phyloP scores from a whole-genome alignment of 495 filamentous ascomycete genomes.

The Lindgomyces ingoldianus region DNA sequence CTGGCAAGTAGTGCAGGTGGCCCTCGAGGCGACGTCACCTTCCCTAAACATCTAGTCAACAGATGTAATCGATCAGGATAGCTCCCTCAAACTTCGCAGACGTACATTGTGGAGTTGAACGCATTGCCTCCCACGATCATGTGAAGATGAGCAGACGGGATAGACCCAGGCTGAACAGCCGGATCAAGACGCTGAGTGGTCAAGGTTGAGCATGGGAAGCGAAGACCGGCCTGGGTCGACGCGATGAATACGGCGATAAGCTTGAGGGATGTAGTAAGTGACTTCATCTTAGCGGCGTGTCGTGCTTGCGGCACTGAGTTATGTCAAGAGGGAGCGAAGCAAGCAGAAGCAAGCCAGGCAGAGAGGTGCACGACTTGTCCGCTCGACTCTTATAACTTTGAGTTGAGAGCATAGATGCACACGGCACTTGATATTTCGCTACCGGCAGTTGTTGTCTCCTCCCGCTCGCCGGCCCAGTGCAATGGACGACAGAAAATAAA shows the following conservation, averaged over 20 bases:
- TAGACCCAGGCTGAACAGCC: conserved; percentile 47
- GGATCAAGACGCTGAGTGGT: conserved; percentile 53
- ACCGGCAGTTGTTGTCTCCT: neutral
- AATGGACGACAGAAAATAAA: too few relatives aligned
- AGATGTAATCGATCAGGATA: too few relatives aligned
- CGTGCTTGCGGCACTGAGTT: neutral
- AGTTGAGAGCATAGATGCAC: too few relatives aligned
- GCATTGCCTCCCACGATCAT: conserved; percentile 50
- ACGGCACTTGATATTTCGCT: too few relatives aligned
- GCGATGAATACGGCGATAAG: conserved; percentile 46
- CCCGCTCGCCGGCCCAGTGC: neutral
- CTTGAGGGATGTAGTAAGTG: conserved; percentile 38
- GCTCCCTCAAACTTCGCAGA: too few relatives aligned
- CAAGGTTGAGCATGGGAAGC: conserved; percentile 52
- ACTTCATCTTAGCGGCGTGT: conserved; percentile 52
- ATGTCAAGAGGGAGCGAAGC: too few relatives aligned
- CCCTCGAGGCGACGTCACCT: conserved; percentile 39
- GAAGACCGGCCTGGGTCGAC: conserved; percentile 48
- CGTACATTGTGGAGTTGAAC: conserved; percentile 15
- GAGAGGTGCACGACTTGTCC: neutral
- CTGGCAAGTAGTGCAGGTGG: conserved; percentile 44
- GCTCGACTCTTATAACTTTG: conserved; percentile 10
- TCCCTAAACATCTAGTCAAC: neutral
- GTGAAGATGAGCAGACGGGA: conserved; percentile 52
- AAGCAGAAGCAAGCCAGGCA: neutral